Evolutionary conservation across 768 basidiomycete species (phyloP), one percentile per base, ranked within the genome.

Genomic region (Lactarius psammicola): DNA sequence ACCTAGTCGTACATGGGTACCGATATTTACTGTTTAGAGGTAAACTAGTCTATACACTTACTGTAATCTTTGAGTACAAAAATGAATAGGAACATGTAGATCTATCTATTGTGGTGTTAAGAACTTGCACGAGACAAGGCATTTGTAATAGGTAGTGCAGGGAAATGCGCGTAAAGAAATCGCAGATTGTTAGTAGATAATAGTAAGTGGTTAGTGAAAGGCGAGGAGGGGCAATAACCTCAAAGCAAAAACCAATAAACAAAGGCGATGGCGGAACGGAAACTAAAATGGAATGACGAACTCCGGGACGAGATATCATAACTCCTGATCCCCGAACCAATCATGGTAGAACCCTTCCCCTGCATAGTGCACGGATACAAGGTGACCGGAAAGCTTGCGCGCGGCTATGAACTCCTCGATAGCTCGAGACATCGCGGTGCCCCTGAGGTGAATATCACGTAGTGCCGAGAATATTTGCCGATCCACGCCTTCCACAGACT

Each of bases 371-470:
- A 60, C 54, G 2, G 53, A 60, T 18, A 65, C 59, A 23, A 40
- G 2, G 30, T 30, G 55, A 49, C 60, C 28, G 17, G 64, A 61
- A 44, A 49, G 59, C 23, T 26, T 54, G 31, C 55, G 42, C 2
- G 64, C 26, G 7, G 44, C 59, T 6, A 57, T 11, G 36, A 61
- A 65, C 4, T 55, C 46, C 20, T 38, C 64, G 10, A 65, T 38
- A n/a, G 44, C 17, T 18, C 20, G 55, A 26, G 55, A 31, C n/a
- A 33, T 30, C 28, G 11, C 1, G 28, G 44, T 20, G 8, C 23
- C 55, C 34, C 36, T 66, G 17, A 66, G 40, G 26, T 59, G 38
- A 1, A 66, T 61, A 6, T 59, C 61, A 4, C 18, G 49, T 31
- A 66, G 10, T 26, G 49, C 62, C 31, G 31, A 61, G 20, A 66